phyloP scores from a whole-genome alignment of 2,329 filamentous ascomycete genomes.

The Hypomyces perniciosus region DNA sequence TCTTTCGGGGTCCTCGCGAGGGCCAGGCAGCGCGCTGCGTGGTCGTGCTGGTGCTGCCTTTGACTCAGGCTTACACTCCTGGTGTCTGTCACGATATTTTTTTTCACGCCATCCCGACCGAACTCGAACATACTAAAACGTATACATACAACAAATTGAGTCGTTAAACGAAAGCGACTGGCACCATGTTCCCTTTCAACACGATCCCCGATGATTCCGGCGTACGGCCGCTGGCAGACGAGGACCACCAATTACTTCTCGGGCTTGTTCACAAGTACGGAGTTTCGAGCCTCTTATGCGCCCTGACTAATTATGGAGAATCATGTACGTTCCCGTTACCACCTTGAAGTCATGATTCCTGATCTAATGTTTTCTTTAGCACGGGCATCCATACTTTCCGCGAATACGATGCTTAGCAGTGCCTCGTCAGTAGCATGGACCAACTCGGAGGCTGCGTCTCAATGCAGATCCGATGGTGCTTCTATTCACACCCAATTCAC shows the following conservation, averaged over 20 bases:
- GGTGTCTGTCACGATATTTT: background rate
- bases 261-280: conserved; percentile 34
- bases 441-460: conserved; percentile 34
- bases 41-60: background rate
- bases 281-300: conserved; percentile 31
- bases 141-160: conserved; percentile 10
- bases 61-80: background rate
- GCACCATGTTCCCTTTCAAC: conserved; percentile 30
- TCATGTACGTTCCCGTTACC: conserved; percentile 28
- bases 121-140: conserved; percentile 6
- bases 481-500: conserved; percentile 35
- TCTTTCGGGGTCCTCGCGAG: background rate
- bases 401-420: conserved; percentile 35
- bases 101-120: background rate
- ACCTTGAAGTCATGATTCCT: background rate
- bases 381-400: conserved; percentile 35
- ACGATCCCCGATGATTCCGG: conserved; percentile 28
- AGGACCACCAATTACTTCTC: conserved; percentile 33
- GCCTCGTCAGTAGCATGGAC: conserved; percentile 37
- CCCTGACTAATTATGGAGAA: conserved; percentile 29
- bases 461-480: conserved; percentile 33
- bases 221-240: conserved; percentile 31
- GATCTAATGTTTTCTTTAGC: conserved; percentile 21
- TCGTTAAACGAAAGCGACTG: background rate
- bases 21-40: conserved; percentile 3